Evolutionary conservation across 2,329 filamentous ascomycete genomes (phyloP), one percentile per base, ranked within the genome.

Genomic region (Colletotrichum lindemuthianum): DNA sequence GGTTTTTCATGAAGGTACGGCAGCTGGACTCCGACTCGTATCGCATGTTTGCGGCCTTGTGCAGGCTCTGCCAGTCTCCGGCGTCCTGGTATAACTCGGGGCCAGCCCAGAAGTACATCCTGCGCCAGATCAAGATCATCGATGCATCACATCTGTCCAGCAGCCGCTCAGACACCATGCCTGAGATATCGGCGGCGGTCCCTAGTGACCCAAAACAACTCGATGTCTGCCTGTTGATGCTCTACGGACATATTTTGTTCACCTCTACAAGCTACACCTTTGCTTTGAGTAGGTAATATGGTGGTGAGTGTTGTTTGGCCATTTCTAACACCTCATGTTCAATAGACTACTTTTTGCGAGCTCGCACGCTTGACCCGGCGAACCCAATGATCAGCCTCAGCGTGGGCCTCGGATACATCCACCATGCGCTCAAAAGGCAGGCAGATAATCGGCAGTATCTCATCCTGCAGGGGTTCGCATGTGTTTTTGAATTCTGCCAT

Each of bases 211-310:
- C 48, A 8, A 58, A 66, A 16, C 80, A 85, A 12, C 83, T 96
- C 67, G 94, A 98, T 74, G 86, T 93, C 8, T 90, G 90, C 33
- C 83, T 98, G 9, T 84, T 99, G 11, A 91, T 94, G 75, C 85
- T 97, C 1, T 98, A 97, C 73, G 96, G 92, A 0, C 92, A 98
- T 73, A 93, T 97, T 65, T 83, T 97, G 6, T 93, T 93, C 71
- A 90, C 90, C 0, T 93, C 92, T 3, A 92, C 90, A 53, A 93
- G 90, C 69, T 97, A 96, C 77, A 88, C 89, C 12, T 92, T 91
- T 70, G 92, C 96, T 1, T 80, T 98, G 39, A 94, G 90, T 88
- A 78, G 69, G 79, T 75, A n/a, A 43, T 11, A 37, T 8, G 15
- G 13, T 40, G 24, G 24, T 4, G 24, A 4, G 37, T 40, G 37